Conservation (phyloP, 2,329 filamentous ascomycete species). For the Lanzia echinophila region DNA sequence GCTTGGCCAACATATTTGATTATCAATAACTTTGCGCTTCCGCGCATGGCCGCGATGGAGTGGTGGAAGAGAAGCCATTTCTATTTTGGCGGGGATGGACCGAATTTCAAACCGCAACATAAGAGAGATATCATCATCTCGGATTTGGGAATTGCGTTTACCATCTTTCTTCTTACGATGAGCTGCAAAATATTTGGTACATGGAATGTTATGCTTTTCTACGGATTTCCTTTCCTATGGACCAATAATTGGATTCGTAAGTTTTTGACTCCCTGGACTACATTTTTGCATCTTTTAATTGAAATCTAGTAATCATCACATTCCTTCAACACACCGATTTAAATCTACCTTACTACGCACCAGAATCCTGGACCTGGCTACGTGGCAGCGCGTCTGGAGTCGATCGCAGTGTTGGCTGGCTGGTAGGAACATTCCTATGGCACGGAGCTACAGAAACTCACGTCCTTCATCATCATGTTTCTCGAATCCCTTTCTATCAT, state of each 20-base stretch:
- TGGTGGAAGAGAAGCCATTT: conserved; percentile 28
- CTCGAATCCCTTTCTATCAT: conserved; percentile 53
- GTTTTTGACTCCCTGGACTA: conserved; percentile 21
- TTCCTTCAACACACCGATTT: conserved; percentile 65
- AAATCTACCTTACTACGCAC: conserved; percentile 51
- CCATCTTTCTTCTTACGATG: conserved; percentile 38
- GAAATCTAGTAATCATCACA: conserved; percentile 57
- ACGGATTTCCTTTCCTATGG: conserved; percentile 61
- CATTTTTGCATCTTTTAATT: neutral
- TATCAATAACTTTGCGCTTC: conserved; percentile 39
- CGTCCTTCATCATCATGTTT: conserved; percentile 55
- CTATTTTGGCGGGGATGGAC: conserved; percentile 55
- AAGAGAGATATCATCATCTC: conserved; percentile 48
- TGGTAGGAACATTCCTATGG: conserved; percentile 54
- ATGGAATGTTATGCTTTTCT: conserved; percentile 52
- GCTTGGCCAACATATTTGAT: conserved; percentile 58
- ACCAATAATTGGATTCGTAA: conserved; percentile 62
- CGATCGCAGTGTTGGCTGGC: conserved; percentile 53
- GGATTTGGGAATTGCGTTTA: conserved; percentile 46
- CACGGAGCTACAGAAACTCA: conserved; percentile 58
- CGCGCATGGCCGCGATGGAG: conserved; percentile 15
- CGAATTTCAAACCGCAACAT: conserved; percentile 52
- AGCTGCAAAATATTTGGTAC: conserved; percentile 42
- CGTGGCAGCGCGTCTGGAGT: conserved; percentile 55
- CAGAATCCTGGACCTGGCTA: conserved; percentile 51